Evolutionary conservation across 2,329 filamentous ascomycete species (phyloP).

Genomic region (Aspergillus quadrilineatus): DNA sequence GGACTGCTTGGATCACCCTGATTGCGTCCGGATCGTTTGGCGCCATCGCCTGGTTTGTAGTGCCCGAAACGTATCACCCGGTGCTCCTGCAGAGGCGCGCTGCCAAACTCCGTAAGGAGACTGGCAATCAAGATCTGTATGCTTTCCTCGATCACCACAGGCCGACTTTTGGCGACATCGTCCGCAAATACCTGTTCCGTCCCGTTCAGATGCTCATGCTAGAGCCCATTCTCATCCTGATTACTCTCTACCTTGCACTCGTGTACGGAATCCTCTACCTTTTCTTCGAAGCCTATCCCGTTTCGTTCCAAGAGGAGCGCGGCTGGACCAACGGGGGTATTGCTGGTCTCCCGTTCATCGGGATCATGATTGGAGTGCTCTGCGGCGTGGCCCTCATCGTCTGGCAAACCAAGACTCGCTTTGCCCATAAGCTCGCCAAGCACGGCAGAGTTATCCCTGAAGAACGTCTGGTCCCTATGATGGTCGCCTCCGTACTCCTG

Average conservation of each 20-base stretch:
- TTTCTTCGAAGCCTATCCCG: conserved; percentile 44
- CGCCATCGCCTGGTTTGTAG: conserved; percentile 44
- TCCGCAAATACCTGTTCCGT: conserved; percentile 46
- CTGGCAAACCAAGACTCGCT: conserved; percentile 43
- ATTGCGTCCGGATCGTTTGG: conserved; percentile 49
- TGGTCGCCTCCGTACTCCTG: conserved; percentile 43
- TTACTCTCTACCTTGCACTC: conserved; percentile 47
- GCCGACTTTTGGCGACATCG: conserved; percentile 40
- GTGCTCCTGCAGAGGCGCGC: conserved; percentile 52
- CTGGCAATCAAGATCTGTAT: conserved; percentile 47
- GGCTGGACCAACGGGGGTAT: conserved; percentile 39
- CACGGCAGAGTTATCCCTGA: conserved; percentile 43
- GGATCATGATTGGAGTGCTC: conserved; percentile 36
- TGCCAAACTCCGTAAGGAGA: conserved; percentile 47
- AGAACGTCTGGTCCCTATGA: conserved; percentile 47
- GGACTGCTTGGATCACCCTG: conserved; percentile 57
- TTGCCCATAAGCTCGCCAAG: conserved; percentile 34
- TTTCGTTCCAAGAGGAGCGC: conserved; percentile 40
- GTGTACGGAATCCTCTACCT: conserved; percentile 41
- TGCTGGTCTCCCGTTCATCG: conserved; percentile 40
- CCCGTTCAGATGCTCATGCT: conserved; percentile 49
- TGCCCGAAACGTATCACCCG: conserved; percentile 53
- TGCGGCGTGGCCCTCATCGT: conserved; percentile 38
- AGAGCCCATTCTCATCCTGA: conserved; percentile 50
- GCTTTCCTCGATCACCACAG: conserved; percentile 46